Percentiles rank a stretch among this genome's conserved stretches.
phyloP scores from a whole-genome alignment of 768 basidiomycete species.

The Mycena polygramma region DNA sequence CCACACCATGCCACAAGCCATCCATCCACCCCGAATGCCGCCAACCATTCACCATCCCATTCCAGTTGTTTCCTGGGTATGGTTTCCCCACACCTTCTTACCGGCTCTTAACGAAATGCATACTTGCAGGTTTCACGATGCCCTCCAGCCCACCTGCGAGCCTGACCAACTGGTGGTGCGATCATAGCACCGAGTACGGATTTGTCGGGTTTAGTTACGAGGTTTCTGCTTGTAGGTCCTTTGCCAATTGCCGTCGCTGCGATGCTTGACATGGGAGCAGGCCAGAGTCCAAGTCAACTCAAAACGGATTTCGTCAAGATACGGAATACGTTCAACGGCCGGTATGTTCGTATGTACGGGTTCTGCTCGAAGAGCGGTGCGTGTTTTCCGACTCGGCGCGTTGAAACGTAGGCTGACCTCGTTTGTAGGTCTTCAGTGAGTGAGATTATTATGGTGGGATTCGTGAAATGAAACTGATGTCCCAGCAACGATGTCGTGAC shows the following conservation, averaged over 20 bases:
- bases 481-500: conserved; percentile 68
- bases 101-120: not conserved
- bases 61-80: too few species aligned
- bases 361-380: conserved; percentile 53
- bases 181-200: conserved; percentile 72
- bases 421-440: conserved; percentile 59
- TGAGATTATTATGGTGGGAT: conserved; percentile 12
- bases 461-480: not conserved
- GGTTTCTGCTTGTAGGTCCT: conserved; percentile 68
- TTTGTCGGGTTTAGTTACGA: conserved; percentile 87
- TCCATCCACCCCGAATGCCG: too few species aligned
- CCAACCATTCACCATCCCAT: too few species aligned
- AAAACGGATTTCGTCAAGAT: conserved; percentile 72
- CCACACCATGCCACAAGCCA: too few species aligned
- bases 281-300: conserved; percentile 67
- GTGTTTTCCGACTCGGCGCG: not conserved
- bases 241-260: not conserved
- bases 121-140: conserved; percentile 60
- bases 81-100: too few species aligned
- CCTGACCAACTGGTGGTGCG: conserved; percentile 74
- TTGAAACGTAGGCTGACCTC: not conserved
- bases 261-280: conserved; percentile 49
- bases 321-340: conserved; percentile 66
- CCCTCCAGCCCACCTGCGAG: conserved; percentile 62
- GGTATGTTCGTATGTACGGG: conserved; percentile 74